Evolutionary conservation across 2,329 filamentous ascomycete species (phyloP), one percentile per base, ranked within the genome.

Genomic region (Seiridium unicorne): DNA sequence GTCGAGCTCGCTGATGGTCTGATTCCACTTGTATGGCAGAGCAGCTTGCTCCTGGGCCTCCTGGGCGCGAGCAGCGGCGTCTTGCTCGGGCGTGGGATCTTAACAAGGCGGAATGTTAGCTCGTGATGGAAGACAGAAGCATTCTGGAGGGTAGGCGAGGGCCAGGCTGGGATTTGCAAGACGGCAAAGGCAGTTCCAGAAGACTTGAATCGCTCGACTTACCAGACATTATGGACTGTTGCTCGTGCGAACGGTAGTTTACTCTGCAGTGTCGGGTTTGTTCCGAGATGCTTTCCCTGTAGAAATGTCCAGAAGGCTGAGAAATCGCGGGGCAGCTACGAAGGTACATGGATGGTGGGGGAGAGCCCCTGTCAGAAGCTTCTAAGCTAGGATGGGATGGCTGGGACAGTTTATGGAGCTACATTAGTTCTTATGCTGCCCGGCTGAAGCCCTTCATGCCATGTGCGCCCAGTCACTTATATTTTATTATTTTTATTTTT

Each of bases 21-120:
- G 95, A 9, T 85, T 90, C 95, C 95, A 99, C 79, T 96, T 95
- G 87, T 99, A 99, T 1, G 95, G 95, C 47, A 99, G 88, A 32
- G 89, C 86, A 47, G 88, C 90, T 81, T 99, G 95, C 79, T 99
- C 95, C 69, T 89, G 90, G 60, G 85, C 82, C 79, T 99, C 93
- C 73, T 89, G 88, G 63, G 87, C 89, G 65, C 80, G 81, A 60
- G 84, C 81, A 26, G 84, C 84, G 9, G 82, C 86, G 66, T 82
- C 79, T 65, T 86, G 81, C 63, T 83, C 85, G 61, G 82, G 77
- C 31, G 79, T 81, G 59, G 74, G 78, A 69, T 88, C 85, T 83
- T 68, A 31, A 31, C 42, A 44, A 51, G 48, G 18, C 4, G 36
- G 13, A 42, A 56, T 48, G 60, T 61, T 57, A 59, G 51, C 35